Base-by-base conservation (phyloP, 1,284 basidiomycete genomes). In the Melanopsichium pennsylvanicum region DNA sequence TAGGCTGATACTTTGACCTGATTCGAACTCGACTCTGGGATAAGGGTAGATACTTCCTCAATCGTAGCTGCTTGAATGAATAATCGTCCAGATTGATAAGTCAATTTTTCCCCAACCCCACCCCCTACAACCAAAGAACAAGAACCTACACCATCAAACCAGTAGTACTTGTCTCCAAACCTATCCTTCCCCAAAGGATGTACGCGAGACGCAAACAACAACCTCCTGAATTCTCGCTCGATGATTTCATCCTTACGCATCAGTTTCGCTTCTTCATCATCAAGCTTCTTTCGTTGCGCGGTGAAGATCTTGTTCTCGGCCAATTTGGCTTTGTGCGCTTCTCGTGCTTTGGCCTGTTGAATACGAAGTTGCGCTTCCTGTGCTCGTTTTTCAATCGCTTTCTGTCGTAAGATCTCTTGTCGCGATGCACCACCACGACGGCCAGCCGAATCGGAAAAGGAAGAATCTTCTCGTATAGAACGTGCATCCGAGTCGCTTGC, bases 161-260 rank as follows among this genome's bases (percentile, higher is more conserved):
- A 98, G 93, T 94, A 98, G 63, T 97, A 86, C 27, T 90, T 88
- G 81, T 96, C 95, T 76, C 91, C 89, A 82, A 97, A 98, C 48
- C 95, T 86, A 81, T 98, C 96, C 67, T 87, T 86, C 3, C 96
- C 95, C 39, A 98, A 76, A 1, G 94, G 92, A 72, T 90, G 90
- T 36, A 92, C 88, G 39, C 95, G 86, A 34, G 94, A 86, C 7
- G 89, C 88, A 52, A 90, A 90, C 26, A 92, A 84, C 55, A 91
- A 85, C 74, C 92, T 89, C 57, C 95, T 86, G 83, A 97, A 97
- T 70, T 97, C 95, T 49, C 91, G 88, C 79, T 97, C 94, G 63
- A 96, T 90, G 52, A 86, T 86, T 72, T 93, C 91, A 25, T 97
- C 86, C 36, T 90, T 86, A 25, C 87, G 85, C 72, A 89, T 88